phyloP scores from a whole-genome alignment of 2,329 filamentous ascomycete species.

The Bipolaris sorokiniana region DNA sequence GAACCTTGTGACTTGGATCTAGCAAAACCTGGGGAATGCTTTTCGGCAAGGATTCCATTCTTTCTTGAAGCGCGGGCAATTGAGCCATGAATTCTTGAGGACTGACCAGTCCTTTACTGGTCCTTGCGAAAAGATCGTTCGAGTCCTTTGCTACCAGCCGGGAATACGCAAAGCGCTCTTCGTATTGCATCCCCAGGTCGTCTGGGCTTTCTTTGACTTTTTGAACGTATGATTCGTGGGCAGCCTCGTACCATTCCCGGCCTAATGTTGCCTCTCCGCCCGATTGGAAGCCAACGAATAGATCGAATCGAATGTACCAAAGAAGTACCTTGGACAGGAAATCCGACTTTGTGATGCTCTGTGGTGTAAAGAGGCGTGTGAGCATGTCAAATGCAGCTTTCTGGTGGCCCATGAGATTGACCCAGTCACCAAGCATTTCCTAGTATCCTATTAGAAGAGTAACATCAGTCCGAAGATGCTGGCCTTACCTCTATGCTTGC shows the following conservation, averaged over 20 bases:
- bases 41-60: constrained; percentile 52
- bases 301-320: constrained; percentile 93
- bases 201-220: constrained; percentile 66
- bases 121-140: constrained; percentile 74
- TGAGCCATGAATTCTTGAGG: constrained; percentile 69
- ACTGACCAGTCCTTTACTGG: constrained; percentile 67
- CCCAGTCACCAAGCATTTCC: constrained; percentile 96
- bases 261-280: constrained; percentile 76
- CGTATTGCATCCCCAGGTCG: constrained; percentile 69
- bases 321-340: constrained; percentile 74
- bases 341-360: constrained; percentile 73
- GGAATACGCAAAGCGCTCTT: constrained; percentile 68
- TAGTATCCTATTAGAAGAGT: constrained; percentile 48
- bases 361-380: constrained; percentile 75
- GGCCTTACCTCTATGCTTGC: constrained; percentile 84
- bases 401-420: constrained; percentile 90
- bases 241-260: constrained; percentile 76
- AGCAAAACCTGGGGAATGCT: constrained; percentile 67
- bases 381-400: constrained; percentile 86
- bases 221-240: constrained; percentile 67
- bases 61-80: constrained; percentile 55
- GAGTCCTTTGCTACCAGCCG: constrained; percentile 81
- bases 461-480: neutral
- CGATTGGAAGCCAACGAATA: constrained; percentile 82
- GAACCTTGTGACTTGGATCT: constrained; percentile 67